Evolutionary conservation across 2,329 filamentous ascomycete species (phyloP).

Genomic region (Camptophora hylomeconis): DNA sequence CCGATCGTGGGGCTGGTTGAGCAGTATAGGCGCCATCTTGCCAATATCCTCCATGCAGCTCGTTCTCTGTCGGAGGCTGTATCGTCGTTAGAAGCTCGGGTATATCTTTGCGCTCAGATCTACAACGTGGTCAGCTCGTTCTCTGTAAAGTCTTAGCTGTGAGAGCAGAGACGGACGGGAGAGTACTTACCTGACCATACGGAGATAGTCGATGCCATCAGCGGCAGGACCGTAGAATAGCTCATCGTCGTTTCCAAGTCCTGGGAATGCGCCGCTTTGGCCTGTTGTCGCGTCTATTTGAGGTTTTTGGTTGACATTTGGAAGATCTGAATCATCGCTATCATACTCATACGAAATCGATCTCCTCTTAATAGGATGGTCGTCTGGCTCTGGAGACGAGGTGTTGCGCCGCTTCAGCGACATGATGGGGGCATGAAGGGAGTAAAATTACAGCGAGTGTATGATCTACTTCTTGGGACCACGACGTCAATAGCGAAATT

Average conservation of each 20-base stretch:
- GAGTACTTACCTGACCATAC: conserved; percentile 52
- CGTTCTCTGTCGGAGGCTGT: conserved; percentile 12
- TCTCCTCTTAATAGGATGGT: not conserved
- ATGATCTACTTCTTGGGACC: too few relatives aligned
- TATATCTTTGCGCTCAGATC: conserved; percentile 61
- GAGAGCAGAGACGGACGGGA: conserved; percentile 2
- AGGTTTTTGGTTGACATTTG: conserved; percentile 24
- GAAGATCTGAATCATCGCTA: conserved; percentile 20
- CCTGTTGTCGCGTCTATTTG: conserved; percentile 53
- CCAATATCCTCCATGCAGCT: conserved; percentile 5
- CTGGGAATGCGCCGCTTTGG: conserved; percentile 59
- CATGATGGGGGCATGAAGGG: too few relatives aligned
- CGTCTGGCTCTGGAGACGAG: conserved; percentile 13
- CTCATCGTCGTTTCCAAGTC: conserved; percentile 39
- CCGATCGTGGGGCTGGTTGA: conserved; percentile 39
- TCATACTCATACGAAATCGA: conserved; percentile 9
- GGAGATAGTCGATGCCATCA: conserved; percentile 58
- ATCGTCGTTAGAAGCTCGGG: conserved; percentile 59
- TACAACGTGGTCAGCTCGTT: too few relatives aligned
- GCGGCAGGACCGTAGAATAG: conserved; percentile 54
- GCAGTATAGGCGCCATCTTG: conserved; percentile 62
- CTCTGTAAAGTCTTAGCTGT: conserved; percentile 13
- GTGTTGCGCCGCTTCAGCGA: conserved; percentile 18
- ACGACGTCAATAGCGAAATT: too few relatives aligned
- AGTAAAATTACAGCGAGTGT: too few relatives aligned